These are phyloP conservation scores for Colletotrichum tropicicola DNA, from an alignment of 2,329 filamentous ascomycete species.

Conservation along the genomic window DNA sequence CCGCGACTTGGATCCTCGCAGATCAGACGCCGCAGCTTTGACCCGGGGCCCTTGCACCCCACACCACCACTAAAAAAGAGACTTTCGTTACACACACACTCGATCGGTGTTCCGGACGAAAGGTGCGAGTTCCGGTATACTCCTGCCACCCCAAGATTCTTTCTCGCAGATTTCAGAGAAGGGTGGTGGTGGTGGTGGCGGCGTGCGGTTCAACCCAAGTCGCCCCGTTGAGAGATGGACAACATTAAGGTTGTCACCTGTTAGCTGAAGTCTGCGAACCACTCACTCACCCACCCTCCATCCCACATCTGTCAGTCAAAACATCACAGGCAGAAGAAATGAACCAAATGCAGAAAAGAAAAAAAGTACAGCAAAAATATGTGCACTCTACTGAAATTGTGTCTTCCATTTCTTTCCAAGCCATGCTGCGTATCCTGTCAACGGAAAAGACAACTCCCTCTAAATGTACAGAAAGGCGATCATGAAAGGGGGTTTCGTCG, in stretches of 20 bases:
- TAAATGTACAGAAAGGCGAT: conserved; percentile 32
- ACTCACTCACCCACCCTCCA: too few relatives aligned
- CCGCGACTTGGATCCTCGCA: neutral
- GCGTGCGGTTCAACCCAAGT: neutral
- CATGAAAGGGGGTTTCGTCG: conserved; percentile 10
- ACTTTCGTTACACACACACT: too few relatives aligned
- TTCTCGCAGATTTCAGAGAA: too few relatives aligned
- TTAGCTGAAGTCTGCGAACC: neutral
- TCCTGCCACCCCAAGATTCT: conserved; percentile 13
- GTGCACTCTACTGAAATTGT: conserved; percentile 32
- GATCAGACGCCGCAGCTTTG: conserved; percentile 16
- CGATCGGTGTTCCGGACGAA: too few relatives aligned
- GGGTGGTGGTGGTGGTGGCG: too few relatives aligned
- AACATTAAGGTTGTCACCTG: conserved; percentile 3
- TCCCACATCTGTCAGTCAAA: neutral
- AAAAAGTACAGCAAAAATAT: neutral
- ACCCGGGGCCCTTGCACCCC: neutral
- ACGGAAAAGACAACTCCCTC: conserved; percentile 24
- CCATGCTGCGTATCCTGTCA: conserved; percentile 29
- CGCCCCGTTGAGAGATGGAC: neutral
- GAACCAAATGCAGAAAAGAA: neutral
- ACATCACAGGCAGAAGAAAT: neutral
- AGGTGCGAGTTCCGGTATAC: neutral
- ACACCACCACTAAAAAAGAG: neutral
- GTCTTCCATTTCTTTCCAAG: conserved; percentile 32